A percentile compares a stretch with the other conserved stretches of the same genome.
Evolutionary conservation across 176 grass and related monocot genomes (phyloP).

Genomic region (Rhynchospora pubera): DNA sequence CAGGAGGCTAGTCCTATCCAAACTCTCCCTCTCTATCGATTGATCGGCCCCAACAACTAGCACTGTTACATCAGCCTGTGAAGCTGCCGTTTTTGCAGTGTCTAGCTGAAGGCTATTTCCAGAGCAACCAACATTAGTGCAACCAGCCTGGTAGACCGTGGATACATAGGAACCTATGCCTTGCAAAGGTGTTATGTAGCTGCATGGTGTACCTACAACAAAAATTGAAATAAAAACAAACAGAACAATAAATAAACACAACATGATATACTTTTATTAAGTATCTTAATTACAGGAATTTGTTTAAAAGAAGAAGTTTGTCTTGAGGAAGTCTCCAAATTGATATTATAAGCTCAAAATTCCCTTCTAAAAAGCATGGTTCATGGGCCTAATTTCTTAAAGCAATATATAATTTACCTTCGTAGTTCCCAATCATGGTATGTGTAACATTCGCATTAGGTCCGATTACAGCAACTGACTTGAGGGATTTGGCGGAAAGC

Average conservation of each 20-base stretch:
- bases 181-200: constrained; percentile 64
- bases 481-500: constrained; percentile 41
- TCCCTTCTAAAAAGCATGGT: not conserved
- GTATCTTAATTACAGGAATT: not conserved
- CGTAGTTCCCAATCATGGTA: constrained; percentile 97
- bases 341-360: not conserved
- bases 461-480: constrained; percentile 76
- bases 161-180: constrained; percentile 43
- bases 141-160: constrained; percentile 73
- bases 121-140: constrained; percentile 56
- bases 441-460: constrained; percentile 89
- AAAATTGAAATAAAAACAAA: not conserved
- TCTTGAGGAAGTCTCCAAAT: not conserved
- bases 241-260: not conserved
- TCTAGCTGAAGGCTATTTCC: constrained; percentile 57
- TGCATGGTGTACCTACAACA: constrained; percentile 62
- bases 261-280: not conserved
- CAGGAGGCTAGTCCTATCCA: constrained; percentile 61
- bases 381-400: not conserved
- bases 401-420: constrained; percentile 27
- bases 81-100: constrained; percentile 49
- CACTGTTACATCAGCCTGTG: constrained; percentile 68
- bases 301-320: not conserved
- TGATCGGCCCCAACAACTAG: constrained; percentile 71
- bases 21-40: constrained; percentile 61